A percentile compares a stretch with the other conserved stretches of the same genome.
These are phyloP conservation scores for Hypoxylon sp. DNA, from an alignment of 2,329 filamentous ascomycete genomes.

Conservation along the genomic window DNA sequence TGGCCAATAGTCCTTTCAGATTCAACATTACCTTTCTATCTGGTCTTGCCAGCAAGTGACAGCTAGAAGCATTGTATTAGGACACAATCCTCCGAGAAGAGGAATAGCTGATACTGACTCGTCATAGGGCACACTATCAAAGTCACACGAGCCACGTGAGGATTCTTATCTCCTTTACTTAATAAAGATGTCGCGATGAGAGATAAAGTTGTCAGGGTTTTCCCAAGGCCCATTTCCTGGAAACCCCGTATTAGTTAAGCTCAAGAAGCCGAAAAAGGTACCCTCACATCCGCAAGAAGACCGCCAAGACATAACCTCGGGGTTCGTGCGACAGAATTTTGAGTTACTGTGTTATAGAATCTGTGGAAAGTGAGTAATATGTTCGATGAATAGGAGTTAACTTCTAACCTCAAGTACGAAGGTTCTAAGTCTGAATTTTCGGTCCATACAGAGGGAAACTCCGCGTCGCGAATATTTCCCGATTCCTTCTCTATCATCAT, in stretches of 20 bases:
- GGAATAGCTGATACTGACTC: slow-evolving; percentile 9
- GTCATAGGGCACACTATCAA: slow-evolving; percentile 33
- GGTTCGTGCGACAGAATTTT: neutral
- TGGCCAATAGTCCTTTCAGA: accelerated
- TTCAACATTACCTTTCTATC: slow-evolving; percentile 21
- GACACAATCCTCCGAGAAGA: neutral
- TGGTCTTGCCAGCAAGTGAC: slow-evolving; percentile 33
- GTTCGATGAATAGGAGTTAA: neutral
- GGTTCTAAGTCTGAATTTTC: neutral
- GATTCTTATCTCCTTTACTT: neutral
- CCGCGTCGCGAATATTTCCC: slow-evolving; percentile 20
- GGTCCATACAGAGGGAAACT: slow-evolving; percentile 33
- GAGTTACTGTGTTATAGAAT: slow-evolving; percentile 32
- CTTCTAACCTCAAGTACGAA: slow-evolving; percentile 14
- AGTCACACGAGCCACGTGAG: neutral
- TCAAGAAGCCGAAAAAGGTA: neutral
- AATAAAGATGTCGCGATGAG: slow-evolving; percentile 28
- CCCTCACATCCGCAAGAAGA: slow-evolving; percentile 36
- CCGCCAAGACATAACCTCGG: slow-evolving; percentile 36
- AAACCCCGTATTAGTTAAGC: neutral
- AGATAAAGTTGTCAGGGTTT: slow-evolving; percentile 30
- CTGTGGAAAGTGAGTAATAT: slow-evolving; percentile 16
- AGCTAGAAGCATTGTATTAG: slow-evolving; percentile 11
- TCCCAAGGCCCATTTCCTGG: slow-evolving; percentile 38
- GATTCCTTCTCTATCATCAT: slow-evolving; percentile 40